Percentiles rank a stretch among this genome's conserved stretches.
These are phyloP conservation scores for Candida tropicalis DNA, from an alignment of 1,139 yeast species.

Conservation along the genomic window DNA sequence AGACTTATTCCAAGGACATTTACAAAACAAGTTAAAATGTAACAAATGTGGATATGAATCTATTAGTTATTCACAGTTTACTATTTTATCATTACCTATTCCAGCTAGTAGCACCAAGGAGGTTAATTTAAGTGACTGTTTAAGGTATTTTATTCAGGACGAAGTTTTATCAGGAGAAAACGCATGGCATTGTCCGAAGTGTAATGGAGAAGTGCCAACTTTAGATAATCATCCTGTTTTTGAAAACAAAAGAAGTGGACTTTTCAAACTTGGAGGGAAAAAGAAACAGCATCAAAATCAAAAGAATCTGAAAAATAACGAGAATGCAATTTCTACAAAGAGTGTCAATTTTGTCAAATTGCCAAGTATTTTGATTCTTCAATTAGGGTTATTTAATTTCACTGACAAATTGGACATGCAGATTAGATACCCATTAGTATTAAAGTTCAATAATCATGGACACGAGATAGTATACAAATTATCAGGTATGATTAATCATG, in stretches of 20 bases:
- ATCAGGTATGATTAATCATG: conserved; percentile 68
- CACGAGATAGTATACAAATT: conserved; percentile 52
- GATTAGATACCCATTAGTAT: conserved; percentile 53
- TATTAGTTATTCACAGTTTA: conserved; percentile 60
- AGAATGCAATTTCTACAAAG: conserved; percentile 37
- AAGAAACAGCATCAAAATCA: conserved; percentile 8
- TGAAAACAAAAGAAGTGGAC: conserved; percentile 33
- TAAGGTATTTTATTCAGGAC: conserved; percentile 65
- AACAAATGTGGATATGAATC: conserved; percentile 64
- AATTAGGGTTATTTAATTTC: conserved; percentile 55
- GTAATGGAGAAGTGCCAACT: conserved; percentile 41
- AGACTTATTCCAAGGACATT: conserved; percentile 66
- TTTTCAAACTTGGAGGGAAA: conserved; percentile 34
- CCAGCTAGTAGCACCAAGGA: conserved; percentile 40
- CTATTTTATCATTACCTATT: conserved; percentile 67
- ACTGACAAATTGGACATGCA: conserved; percentile 58
- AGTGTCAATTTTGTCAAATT: conserved; percentile 60
- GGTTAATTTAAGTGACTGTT: conserved; percentile 55
- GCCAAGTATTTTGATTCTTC: conserved; percentile 67
- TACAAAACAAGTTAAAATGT: conserved; percentile 65
- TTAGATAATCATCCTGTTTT: conserved; percentile 45
- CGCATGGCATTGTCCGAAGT: conserved; percentile 79
- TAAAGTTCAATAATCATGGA: conserved; percentile 49
- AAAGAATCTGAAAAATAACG: neutral
- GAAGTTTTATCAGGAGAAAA: conserved; percentile 72